Evolutionary conservation across 2,329 filamentous ascomycete genomes (phyloP), one percentile per base, ranked within the genome.

Genomic region (Alternaria brassicae): DNA sequence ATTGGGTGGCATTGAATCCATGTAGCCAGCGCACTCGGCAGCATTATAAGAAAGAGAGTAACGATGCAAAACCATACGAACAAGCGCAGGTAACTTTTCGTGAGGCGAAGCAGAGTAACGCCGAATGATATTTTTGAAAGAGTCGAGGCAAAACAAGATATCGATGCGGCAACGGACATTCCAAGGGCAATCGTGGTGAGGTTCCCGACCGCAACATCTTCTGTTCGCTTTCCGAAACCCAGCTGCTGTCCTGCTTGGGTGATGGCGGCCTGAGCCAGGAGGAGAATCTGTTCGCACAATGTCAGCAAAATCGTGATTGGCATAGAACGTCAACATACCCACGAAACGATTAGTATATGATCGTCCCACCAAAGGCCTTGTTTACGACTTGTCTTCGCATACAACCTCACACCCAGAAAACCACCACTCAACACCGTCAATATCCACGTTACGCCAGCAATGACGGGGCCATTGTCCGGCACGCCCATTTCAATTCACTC

Each of bases 291-390:
- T 40, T 32, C n/a, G 10, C 21, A 27, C 12, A 32, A 12, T 25
- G 21, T 66, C 28, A 62, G 60, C 25, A 6, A 32, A 13, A 3
- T 13, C 12, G 17, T 12, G 32, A 2, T 6, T 3, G 23, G 4
- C 3, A 9, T 15, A 27, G 4, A 9, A 15, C 8, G 3, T 3
- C 8, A 13, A 58, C 64, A 17, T 59, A 72, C 71, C 69, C 70
- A 72, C 37, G 71, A 68, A 2, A 51, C n/a, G 3, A 68, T 62
- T 4, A 74, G 56, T n/a, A 73, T 69, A 25, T 70, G 54, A 44
- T 74, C 72, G 48, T 74, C 70, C 70, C 70, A 73, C 72, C 70
- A 73, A 8, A 74, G 56, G 2, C 60, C 59, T 45, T 71, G 70
- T 28, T 62, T 63, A 36, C 69, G 60, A 60, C 63, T 70, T 7